Base-by-base conservation (phyloP, 73 alveolate genomes). In the Stentor roeselii region DNA sequence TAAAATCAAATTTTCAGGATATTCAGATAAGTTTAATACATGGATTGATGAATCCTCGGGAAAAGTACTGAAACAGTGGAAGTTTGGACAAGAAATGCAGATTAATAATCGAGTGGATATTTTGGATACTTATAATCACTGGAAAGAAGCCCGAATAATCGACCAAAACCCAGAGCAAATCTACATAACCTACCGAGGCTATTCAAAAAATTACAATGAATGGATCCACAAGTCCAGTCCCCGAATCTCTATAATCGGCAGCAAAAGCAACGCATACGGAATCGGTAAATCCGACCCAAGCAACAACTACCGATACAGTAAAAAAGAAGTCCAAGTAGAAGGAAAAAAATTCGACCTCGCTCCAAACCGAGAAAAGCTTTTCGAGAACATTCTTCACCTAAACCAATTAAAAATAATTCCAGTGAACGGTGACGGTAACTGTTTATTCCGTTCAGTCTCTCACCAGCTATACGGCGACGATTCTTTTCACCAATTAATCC, bases 361-460 rank as follows among this genome's bases (percentile, higher is more conserved):
- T 2, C n/a, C 6, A 1, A 78, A 15, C 15, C 78, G 89, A 87
- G 76, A 80, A 83, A 35, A 30, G 60, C 2, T 14, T 67, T 87
- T 87, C 59, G 35, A 83, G 59, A 75, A 84, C 39, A 38, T 59
- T 32, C 38, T 91, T 21, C 60, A 77, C 4, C 76, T 36, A 60
- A 91, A 84, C 80, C 59, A 78, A 50, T 34, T 86, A 36, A 38
- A 35, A 75, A 94, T 95, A 21, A 82, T 87, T 59, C 86, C 89
- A 42, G 95, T 94, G 3, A 94, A 89, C 67, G 98, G 99, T 21
- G 99, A 97, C 91, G 99, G 99, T 41, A 97, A 96, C 87, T 97
- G 99, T 85, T 92, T 97, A 80, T 97, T 97, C 84, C 84, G 99
- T 75, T 92, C 99, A 34, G 90, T 97, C 11, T 93, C 99, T 50